Evolutionary conservation across 2,329 filamentous ascomycete species (phyloP).

Genomic region (Macrophomina phaseolina): DNA sequence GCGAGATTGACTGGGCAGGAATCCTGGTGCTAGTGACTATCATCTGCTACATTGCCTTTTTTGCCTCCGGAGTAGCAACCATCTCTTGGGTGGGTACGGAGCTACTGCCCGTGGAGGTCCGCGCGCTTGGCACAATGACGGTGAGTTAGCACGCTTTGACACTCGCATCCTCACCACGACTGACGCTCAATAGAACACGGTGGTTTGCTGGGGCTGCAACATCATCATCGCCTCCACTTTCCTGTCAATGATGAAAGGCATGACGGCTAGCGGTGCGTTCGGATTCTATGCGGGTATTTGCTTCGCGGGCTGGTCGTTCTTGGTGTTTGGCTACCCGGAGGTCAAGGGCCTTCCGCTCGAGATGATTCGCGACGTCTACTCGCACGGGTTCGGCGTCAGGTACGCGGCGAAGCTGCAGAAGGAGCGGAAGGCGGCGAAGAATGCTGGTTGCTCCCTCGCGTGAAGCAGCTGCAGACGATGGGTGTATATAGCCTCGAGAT

Average conservation of each 20-base stretch:
- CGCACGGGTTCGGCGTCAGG: constrained; percentile 43
- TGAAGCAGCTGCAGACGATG: not conserved
- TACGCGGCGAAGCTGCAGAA: constrained; percentile 35
- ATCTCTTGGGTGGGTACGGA: constrained; percentile 47
- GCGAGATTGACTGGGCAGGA: constrained; percentile 41
- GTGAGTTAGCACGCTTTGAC: constrained; percentile 31
- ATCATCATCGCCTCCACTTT: constrained; percentile 45
- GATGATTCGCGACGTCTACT: constrained; percentile 43
- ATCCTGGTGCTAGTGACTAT: constrained; percentile 45
- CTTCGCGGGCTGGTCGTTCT: constrained; percentile 44
- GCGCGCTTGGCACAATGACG: constrained; percentile 47
- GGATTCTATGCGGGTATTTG: constrained; percentile 51
- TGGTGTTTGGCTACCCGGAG: constrained; percentile 49
- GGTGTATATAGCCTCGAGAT: too few relatives aligned
- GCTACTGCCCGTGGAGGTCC: constrained; percentile 45
- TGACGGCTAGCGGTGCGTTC: constrained; percentile 46
- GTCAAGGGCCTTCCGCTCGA: constrained; percentile 48
- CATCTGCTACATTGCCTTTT: constrained; percentile 46
- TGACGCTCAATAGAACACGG: constrained; percentile 27
- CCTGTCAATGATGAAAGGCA: constrained; percentile 45
- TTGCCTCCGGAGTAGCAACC: constrained; percentile 41
- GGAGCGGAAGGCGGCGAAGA: not conserved
- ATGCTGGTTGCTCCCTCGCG: not conserved
- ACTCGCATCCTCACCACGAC: not conserved
- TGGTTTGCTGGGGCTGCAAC: constrained; percentile 38